These are phyloP conservation scores for Drechslera avenae DNA, from an alignment of 2,329 filamentous ascomycete species.

Conservation along the genomic window DNA sequence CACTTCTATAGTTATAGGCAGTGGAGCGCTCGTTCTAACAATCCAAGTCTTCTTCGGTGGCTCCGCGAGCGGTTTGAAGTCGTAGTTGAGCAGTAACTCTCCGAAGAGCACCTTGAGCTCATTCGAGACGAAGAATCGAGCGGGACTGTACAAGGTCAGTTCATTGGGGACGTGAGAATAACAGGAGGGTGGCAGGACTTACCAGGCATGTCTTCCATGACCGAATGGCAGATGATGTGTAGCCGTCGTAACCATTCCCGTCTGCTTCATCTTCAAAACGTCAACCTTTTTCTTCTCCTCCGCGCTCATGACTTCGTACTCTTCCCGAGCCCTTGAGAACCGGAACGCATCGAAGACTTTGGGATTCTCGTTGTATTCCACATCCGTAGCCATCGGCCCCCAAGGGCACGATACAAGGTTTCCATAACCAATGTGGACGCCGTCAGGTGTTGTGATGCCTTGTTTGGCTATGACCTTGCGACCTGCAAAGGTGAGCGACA, in stretches of 20 bases:
- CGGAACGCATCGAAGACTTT: constrained; percentile 33
- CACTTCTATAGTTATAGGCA: constrained; percentile 12
- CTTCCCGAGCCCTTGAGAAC: constrained; percentile 28
- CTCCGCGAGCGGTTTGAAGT: constrained; percentile 36
- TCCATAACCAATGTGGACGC: constrained; percentile 22
- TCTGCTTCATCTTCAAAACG: constrained; percentile 43
- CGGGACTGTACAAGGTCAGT: constrained; percentile 35
- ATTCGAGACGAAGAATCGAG: constrained; percentile 46
- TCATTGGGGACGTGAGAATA: neutral
- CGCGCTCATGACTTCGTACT: constrained; percentile 23
- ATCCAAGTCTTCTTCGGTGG: constrained; percentile 31
- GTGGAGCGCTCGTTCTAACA: constrained; percentile 13
- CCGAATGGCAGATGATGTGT: constrained; percentile 61
- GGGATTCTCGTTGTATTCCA: constrained; percentile 19
- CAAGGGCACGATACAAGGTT: constrained; percentile 27
- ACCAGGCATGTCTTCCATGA: constrained; percentile 58
- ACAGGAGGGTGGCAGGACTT: constrained; percentile 34
- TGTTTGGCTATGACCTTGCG: constrained; percentile 64
- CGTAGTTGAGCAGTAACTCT: constrained; percentile 47
- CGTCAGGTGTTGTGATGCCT: constrained; percentile 82
- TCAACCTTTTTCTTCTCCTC: constrained; percentile 27
- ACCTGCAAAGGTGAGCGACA: constrained; percentile 54
- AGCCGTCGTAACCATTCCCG: constrained; percentile 61
- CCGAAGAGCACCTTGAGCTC: constrained; percentile 48
- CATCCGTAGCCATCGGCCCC: constrained; percentile 24